Evolutionary conservation across 2,329 filamentous ascomycete species (phyloP).

Genomic region (Venturia pyrina): DNA sequence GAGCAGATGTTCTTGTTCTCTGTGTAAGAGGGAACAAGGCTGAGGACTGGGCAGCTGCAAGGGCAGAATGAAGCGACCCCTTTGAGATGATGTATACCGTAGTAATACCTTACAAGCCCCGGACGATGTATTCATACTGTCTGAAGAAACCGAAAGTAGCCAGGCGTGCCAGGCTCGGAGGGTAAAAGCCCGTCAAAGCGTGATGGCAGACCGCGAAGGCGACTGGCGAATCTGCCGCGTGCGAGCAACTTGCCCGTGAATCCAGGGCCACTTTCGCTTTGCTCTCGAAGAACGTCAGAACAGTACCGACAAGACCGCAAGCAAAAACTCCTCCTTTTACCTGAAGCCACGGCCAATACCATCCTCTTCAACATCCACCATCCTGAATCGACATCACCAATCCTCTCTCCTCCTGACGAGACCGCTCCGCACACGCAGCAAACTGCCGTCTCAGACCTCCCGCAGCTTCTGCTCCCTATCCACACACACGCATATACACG

Average conservation of each 20-base stretch:
- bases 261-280: background rate
- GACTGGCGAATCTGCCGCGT: background rate
- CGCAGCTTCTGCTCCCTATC: background rate
- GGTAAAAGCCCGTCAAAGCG: background rate
- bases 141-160: too few relatives aligned
- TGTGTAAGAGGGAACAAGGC: background rate
- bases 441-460: background rate
- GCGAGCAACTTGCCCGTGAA: background rate
- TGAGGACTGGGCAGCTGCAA: background rate
- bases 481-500: background rate
- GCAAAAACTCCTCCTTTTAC: background rate
- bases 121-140: too few relatives aligned
- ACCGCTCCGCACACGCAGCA: slow-evolving; percentile 2
- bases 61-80: background rate
- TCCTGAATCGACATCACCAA: background rate
- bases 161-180: background rate
- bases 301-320: background rate
- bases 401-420: background rate
- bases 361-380: background rate
- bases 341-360: background rate
- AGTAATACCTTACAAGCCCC: too few relatives aligned
- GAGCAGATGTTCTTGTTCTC: background rate
- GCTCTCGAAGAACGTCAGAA: background rate
- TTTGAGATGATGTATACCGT: too few relatives aligned
- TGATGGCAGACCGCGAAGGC: background rate